Base-by-base conservation (phyloP, 202 grass and related monocot genomes). In the Dendrocalamus latiflorus region DNA sequence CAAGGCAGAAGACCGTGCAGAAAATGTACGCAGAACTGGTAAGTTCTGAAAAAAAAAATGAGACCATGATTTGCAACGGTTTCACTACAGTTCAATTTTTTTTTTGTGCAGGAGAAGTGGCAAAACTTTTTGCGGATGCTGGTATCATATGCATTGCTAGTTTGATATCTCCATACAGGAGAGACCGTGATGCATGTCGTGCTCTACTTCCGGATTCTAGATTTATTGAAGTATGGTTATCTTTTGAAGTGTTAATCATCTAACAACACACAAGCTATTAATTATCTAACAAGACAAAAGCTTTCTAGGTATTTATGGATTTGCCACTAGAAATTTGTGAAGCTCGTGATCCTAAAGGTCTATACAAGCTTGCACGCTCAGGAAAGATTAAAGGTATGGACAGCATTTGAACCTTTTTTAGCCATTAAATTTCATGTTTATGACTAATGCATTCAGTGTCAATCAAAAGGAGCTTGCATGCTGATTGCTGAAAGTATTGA, bases 141-240 rank as follows among this genome's bases (percentile, higher is more conserved):
- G 95, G 93, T 61, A 34, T 91, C 68, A 95, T 95, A 77, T 98
- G 95, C 85, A 95, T 98, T 75, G 91, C 91, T 54, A 93, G 95
- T 86, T 88, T 98, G 79, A 95, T 98, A 85, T 98, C 95, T 85
- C 95, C 95, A 72, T n/a, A n/a, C n/a, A n/a, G n/a, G n/a, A n/a
- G n/a, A n/a, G n/a, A n/a, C n/a, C n/a, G n/a, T n/a, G n/a, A 95
- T 86, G 84, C 91, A 60, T 98, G 93, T 41, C 93, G 95, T 70
- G 74, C 91, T 82, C 82, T 98, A 76, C 77, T 98, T 61, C 85
- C 93, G 2, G 89, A 95, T 63, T 98, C 89, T 54, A 83, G 81
- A 84, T 98, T 98, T 89, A 87, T 95, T 78, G 95, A 98, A 83
- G 93, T 95, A 86, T 79, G 79, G 53, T 47, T 74, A 67, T 70